These are phyloP conservation scores for Colletotrichum shisoi DNA, from an alignment of 2,329 filamentous ascomycete species.

Conservation along the genomic window DNA sequence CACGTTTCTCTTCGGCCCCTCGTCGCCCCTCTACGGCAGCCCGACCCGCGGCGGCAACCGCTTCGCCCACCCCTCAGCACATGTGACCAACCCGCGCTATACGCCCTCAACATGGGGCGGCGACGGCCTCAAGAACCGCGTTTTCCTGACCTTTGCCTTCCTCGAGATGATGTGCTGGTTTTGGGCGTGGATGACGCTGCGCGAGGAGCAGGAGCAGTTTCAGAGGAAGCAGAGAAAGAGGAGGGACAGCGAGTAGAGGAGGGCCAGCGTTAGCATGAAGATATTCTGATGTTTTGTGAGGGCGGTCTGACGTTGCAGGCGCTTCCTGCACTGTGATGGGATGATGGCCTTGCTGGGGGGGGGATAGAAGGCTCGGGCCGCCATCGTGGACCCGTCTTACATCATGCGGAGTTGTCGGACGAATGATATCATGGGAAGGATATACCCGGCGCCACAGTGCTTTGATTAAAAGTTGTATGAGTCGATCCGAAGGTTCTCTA, in stretches of 20 bases:
- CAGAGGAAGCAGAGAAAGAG: slow-evolving; percentile 51
- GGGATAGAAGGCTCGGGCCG: background rate
- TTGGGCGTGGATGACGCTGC: slow-evolving; percentile 78
- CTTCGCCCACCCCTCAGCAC: slow-evolving; percentile 49
- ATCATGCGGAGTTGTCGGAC: slow-evolving; percentile 7
- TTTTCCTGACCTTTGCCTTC: slow-evolving; percentile 86
- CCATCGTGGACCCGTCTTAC: background rate
- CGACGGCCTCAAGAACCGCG: slow-evolving; percentile 79
- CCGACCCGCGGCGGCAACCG: slow-evolving; percentile 44
- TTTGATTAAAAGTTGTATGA: background rate
- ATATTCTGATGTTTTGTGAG: background rate
- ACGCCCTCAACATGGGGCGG: slow-evolving; percentile 59
- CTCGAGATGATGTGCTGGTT: slow-evolving; percentile 87
- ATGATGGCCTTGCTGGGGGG: background rate
- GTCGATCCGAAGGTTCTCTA: slow-evolving; percentile 8
- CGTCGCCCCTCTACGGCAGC: slow-evolving; percentile 57
- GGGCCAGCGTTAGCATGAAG: background rate
- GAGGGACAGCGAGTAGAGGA: slow-evolving; percentile 26
- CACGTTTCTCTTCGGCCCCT: slow-evolving; percentile 66
- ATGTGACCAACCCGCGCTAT: slow-evolving; percentile 49
- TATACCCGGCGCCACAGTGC: slow-evolving; percentile 21
- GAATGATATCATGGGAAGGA: background rate
- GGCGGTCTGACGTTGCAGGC: background rate
- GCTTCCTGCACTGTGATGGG: background rate
- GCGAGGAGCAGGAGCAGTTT: slow-evolving; percentile 66